Evolutionary conservation across 2,329 filamentous ascomycete genomes (phyloP).

Genomic region (Aspergillus viridinutans): DNA sequence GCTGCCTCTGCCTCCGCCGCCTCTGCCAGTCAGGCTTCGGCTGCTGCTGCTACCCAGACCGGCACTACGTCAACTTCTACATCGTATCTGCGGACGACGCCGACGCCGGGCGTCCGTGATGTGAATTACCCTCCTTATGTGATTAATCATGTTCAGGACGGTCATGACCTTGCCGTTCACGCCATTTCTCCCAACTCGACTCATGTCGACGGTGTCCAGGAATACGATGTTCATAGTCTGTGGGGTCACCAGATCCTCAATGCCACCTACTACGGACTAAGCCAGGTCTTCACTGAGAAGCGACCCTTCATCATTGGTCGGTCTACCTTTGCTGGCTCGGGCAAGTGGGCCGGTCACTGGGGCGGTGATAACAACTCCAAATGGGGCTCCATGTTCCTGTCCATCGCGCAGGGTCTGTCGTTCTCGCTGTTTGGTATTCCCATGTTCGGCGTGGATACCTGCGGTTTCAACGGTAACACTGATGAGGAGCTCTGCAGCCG

Average conservation of each 20-base stretch:
- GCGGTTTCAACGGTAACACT: constrained; percentile 65
- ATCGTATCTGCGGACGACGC: constrained; percentile 55
- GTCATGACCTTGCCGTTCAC: constrained; percentile 66
- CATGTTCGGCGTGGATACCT: constrained; percentile 70
- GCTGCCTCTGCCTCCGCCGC: constrained; percentile 57
- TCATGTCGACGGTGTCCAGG: constrained; percentile 65
- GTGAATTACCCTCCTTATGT: constrained; percentile 72
- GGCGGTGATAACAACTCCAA: constrained; percentile 69
- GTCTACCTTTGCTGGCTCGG: constrained; percentile 73
- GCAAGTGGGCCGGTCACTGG: constrained; percentile 76
- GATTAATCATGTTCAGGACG: constrained; percentile 63
- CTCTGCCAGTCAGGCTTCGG: constrained; percentile 49
- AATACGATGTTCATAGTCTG: constrained; percentile 82
- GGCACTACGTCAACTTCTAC: constrained; percentile 33
- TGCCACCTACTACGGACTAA: constrained; percentile 69
- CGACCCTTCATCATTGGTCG: constrained; percentile 82
- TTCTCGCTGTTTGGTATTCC: constrained; percentile 72
- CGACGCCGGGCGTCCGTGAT: constrained; percentile 61
- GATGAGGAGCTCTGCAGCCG: constrained; percentile 67
- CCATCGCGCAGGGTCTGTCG: constrained; percentile 71
- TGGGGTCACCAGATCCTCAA: constrained; percentile 72
- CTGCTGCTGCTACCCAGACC: constrained; percentile 27
- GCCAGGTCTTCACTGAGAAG: constrained; percentile 60
- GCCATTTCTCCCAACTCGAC: constrained; percentile 74
- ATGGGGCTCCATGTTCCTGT: constrained; percentile 71